Base-by-base conservation (phyloP, 2,329 filamentous ascomycete species). In the Nectriaceae sp. region DNA sequence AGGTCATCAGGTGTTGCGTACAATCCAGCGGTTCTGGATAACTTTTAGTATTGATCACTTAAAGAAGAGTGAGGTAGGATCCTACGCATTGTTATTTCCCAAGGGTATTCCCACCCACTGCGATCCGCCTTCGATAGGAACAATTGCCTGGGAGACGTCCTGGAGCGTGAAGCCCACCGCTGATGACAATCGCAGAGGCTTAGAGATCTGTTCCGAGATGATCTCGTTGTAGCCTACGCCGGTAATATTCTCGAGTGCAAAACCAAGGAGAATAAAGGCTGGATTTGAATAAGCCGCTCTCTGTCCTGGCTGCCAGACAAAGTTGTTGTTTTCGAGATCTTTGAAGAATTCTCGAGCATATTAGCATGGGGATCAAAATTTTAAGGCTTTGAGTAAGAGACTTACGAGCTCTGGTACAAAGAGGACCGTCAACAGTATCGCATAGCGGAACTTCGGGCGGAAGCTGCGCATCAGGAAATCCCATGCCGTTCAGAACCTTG, bases 1-100 rank as follows among this genome's bases (percentile, higher is more conserved):
- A 77, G 54, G 53, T 77, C 74, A 15, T 55, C 44, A 6, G 67
- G 67, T 40, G 56, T 70, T n/a, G 70, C 69, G 56, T 69, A 74
- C 45, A 69, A 62, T 22, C 65, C 65, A 5, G 68, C 68, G n/a
- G 63, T 55, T 11, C 67, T 68, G 22, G n/a, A 35, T 10, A 8
- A 22, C 10, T 39, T 1, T 44, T 5, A 18, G 39, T 35, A 16
- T 15, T n/a, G n/a, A n/a, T n/a, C n/a, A n/a, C n/a, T n/a, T n/a
- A n/a, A n/a, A n/a, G n/a, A 37, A 4, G 21, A 11, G 8, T 8
- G 6, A 11, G 15, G 31, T 11, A 16, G 2, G 20, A 5, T 2
- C 19, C 5, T 20, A 36, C 36, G 11, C 26, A 6, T 10, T 11
- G 16, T 22, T 5, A 16, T 16, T 24, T n/a, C n/a, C n/a, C 3